Conservation (phyloP, 78 protist species). For the Chrysochromulina parva region DNA sequence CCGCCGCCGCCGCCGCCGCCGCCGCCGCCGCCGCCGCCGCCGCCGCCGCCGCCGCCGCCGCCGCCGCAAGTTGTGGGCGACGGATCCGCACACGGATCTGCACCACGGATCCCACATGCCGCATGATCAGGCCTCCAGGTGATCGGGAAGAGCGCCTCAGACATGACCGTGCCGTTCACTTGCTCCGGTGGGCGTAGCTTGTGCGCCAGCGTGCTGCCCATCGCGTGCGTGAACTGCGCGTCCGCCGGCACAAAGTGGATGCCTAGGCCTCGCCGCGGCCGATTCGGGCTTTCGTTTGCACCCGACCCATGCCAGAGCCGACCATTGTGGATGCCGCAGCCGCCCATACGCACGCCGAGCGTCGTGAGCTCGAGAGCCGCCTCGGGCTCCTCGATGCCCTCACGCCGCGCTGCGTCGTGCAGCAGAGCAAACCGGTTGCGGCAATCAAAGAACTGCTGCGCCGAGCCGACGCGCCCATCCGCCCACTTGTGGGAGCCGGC, state of each 20-base stretch:
- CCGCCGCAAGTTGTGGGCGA: too few relatives aligned
- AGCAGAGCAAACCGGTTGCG: not conserved
- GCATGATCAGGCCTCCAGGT: too few relatives aligned
- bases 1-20: too few relatives aligned
- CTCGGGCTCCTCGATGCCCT: not conserved
- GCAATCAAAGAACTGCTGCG: not conserved
- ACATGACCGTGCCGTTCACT: too few relatives aligned
- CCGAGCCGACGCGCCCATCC: not conserved
- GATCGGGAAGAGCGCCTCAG: too few relatives aligned
- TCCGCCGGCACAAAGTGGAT: conserved; percentile 1
- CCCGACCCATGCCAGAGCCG: conserved; percentile 1
- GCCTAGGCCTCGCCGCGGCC: not conserved
- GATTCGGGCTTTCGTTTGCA: not conserved
- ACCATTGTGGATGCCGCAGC: conserved; percentile 23
- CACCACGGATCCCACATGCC: too few relatives aligned
- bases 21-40: too few relatives aligned
- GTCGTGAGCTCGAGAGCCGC: not conserved
- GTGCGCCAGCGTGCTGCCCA: too few relatives aligned
- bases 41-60: too few relatives aligned
- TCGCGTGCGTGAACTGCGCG: not conserved
- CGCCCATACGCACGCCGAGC: not conserved
- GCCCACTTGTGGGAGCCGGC: conserved; percentile 30
- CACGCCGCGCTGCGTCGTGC: conserved; percentile 13
- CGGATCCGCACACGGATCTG: too few relatives aligned
- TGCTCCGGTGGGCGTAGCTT: too few relatives aligned